These are phyloP conservation scores for Parafenestella ontariensis DNA, from an alignment of 2,329 filamentous ascomycete species.

Conservation along the genomic window DNA sequence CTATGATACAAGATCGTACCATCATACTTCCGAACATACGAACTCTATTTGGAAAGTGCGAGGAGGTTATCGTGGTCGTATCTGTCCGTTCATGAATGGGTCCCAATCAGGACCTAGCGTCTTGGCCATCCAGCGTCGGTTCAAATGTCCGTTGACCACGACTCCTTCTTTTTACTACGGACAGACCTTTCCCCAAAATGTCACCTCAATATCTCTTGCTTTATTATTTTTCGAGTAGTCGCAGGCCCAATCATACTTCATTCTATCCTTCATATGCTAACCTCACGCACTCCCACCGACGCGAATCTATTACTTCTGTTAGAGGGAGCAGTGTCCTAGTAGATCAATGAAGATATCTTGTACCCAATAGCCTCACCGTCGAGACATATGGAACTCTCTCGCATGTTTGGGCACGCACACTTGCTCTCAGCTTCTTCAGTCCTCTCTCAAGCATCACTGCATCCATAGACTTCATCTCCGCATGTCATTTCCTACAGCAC, in stretches of 20 bases:
- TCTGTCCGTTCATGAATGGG: not conserved
- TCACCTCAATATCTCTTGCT: not conserved
- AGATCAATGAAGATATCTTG: not conserved
- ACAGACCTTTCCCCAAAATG: not conserved
- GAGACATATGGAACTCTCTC: not conserved
- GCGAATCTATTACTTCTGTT: too few relatives aligned
- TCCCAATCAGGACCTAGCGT: not conserved
- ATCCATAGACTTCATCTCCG: constrained; percentile 1
- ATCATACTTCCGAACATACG: too few relatives aligned
- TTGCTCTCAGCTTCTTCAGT: not conserved
- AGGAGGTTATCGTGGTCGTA: not conserved
- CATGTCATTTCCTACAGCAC: not conserved
- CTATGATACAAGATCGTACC: too few relatives aligned
- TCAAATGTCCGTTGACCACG: constrained; percentile 2
- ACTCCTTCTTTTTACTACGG: not conserved
- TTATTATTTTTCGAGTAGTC: not conserved
- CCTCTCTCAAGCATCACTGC: not conserved
- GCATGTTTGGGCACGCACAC: not conserved
- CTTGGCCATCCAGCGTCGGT: constrained; percentile 1
- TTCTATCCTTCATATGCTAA: not conserved
- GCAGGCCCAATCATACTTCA: not conserved
- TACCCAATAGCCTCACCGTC: not conserved
- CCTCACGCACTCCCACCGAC: not conserved
- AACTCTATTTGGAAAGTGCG: too few relatives aligned
- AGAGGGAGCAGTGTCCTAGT: not conserved